phyloP scores from a whole-genome alignment of 1,284 basidiomycete species.

The Ceraceosorus bombacis region DNA sequence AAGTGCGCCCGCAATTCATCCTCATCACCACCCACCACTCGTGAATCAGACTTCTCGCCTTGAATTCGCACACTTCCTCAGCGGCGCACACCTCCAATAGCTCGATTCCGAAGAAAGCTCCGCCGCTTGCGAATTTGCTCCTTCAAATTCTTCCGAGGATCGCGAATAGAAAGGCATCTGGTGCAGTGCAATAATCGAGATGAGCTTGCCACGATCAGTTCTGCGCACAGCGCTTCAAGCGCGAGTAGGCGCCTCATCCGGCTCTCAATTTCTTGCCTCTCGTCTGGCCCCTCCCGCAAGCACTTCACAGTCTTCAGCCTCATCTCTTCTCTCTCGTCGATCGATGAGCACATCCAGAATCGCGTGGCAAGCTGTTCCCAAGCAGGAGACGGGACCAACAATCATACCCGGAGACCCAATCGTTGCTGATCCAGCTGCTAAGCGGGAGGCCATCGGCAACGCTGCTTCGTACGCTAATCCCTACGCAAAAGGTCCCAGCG shows the following conservation, averaged over 20 bases:
- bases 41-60: no score
- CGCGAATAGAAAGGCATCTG: no score
- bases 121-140: no score
- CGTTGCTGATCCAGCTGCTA: neutral
- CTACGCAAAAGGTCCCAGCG: conserved; percentile 59
- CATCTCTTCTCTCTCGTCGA: neutral
- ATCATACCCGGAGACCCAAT: no score
- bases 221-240: neutral
- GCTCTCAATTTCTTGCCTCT: neutral
- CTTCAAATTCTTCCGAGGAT: no score
- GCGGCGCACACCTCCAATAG: no score
- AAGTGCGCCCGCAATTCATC: no score
- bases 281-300: neutral
- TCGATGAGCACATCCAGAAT: neutral
- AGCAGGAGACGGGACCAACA: neutral
- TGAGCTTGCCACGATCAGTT: neutral
- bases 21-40: no score
- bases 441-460: neutral
- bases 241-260: neutral
- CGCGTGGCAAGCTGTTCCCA: neutral
- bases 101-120: no score
- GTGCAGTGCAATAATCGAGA: neutral
- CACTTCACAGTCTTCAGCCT: neutral
- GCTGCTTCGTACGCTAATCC: conserved; percentile 25
- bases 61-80: no score